Conservation (phyloP, 352 stramenopile species). For the Globisporangium orthogonon region DNA sequence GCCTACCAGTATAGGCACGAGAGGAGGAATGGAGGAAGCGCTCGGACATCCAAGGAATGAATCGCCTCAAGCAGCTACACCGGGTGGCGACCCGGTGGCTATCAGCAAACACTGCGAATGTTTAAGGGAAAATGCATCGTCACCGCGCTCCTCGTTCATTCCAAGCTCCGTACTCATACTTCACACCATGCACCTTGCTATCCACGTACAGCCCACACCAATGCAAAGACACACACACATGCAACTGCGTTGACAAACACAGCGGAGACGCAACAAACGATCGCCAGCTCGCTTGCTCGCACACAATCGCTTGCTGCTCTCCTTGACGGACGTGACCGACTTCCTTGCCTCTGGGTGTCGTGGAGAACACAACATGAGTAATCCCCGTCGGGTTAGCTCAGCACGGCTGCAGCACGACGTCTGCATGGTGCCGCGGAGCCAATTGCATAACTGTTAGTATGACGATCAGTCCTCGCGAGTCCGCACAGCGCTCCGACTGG, state of each 20-base stretch:
- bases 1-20: neutral
- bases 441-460: conserved; percentile 93
- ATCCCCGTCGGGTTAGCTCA: conserved; percentile 89
- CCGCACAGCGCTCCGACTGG: conserved; percentile 24
- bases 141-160: neutral
- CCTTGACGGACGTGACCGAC: neutral
- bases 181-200: too few relatives aligned
- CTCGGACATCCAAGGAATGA: conserved; percentile 33
- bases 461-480: conserved; percentile 82
- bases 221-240: conserved; percentile 1
- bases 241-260: conserved; percentile 10
- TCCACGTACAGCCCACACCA: neutral
- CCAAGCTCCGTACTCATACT: too few relatives aligned
- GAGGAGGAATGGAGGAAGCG: neutral
- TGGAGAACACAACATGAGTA: conserved; percentile 91
- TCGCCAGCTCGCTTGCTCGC: neutral
- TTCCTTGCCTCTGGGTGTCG: conserved; percentile 45
- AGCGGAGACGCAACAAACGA: neutral
- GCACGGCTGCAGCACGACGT: conserved; percentile 65
- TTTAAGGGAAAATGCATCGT: conserved; percentile 14
- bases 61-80: conserved; percentile 47
- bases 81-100: conserved; percentile 52
- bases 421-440: conserved; percentile 53
- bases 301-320: neutral
- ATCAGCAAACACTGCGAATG: conserved; percentile 82